Conservation (phyloP, 495 filamentous ascomycete species). For the Rhizodiscina lignyota region DNA sequence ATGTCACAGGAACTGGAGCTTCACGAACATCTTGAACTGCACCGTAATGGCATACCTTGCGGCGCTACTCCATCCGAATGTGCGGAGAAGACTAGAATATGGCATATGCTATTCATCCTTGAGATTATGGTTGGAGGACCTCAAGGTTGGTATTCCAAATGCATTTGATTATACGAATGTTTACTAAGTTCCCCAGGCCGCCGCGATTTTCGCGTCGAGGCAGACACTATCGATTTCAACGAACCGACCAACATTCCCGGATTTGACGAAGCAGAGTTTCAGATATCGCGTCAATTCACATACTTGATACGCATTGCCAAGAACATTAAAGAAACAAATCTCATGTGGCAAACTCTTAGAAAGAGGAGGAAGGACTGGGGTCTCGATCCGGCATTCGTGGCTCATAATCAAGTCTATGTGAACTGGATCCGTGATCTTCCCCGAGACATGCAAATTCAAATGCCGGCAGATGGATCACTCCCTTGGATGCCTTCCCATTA, state of each 20-base stretch:
- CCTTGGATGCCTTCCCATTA: conserved; percentile 85
- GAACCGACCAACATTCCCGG: conserved; percentile 45
- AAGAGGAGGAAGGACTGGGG: conserved; percentile 75
- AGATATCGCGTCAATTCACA: conserved; percentile 64
- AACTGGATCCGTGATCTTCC: conserved; percentile 69
- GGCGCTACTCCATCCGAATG: conserved; percentile 57
- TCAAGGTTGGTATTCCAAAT: conserved; percentile 52
- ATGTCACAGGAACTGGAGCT: conserved; percentile 90
- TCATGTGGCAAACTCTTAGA: conserved; percentile 60
- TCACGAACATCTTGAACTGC: conserved; percentile 68
- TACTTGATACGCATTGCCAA: conserved; percentile 62
- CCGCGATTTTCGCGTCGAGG: conserved; percentile 58
- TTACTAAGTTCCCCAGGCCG: conserved; percentile 39
- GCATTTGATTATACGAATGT: background rate
- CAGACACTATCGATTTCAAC: conserved; percentile 61
- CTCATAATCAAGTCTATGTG: conserved; percentile 54
- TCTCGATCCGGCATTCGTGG: conserved; percentile 66
- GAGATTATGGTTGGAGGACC: conserved; percentile 91
- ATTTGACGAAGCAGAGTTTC: conserved; percentile 59
- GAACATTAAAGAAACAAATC: conserved; percentile 61
- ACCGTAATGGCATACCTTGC: conserved; percentile 54
- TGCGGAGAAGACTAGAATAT: conserved; percentile 67
- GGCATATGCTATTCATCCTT: conserved; percentile 75
- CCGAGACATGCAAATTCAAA: conserved; percentile 58
- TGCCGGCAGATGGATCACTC: conserved; percentile 60